Conservation (phyloP, 768 basidiomycete genomes). For the Gelatoporia subvermispora region DNA sequence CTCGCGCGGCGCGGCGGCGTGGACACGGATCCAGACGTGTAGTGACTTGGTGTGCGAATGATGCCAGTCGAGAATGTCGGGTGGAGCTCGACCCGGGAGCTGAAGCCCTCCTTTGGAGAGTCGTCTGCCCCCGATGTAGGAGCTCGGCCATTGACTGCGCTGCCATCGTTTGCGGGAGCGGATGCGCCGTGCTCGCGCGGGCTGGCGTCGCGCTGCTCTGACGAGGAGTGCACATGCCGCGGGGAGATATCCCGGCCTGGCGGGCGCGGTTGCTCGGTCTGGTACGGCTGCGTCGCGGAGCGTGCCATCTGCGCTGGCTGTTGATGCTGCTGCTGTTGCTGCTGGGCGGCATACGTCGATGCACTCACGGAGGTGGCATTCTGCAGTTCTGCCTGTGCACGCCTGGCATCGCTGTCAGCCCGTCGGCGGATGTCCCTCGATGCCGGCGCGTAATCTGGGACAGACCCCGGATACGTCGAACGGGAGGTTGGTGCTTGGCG, state of each 20-base stretch:
- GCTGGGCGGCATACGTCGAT: slow-evolving; percentile 8
- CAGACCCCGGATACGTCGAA: no score
- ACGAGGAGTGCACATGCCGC: slow-evolving; percentile 9
- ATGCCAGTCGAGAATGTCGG: slow-evolving; percentile 68
- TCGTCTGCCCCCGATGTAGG: no score
- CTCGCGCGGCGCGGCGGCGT: slow-evolving; percentile 7
- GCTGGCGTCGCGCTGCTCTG: slow-evolving; percentile 1
- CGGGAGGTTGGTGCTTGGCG: background rate
- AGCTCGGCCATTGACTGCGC: no score
- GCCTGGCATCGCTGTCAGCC: background rate
- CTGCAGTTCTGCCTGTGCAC: no score
- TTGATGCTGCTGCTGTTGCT: slow-evolving; percentile 3
- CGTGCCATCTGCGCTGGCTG: slow-evolving; percentile 2
- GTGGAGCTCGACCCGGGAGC: slow-evolving; percentile 46
- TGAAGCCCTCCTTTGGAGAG: slow-evolving; percentile 35
- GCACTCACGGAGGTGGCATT: background rate
- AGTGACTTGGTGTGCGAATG: slow-evolving; percentile 65
- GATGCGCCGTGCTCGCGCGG: no score
- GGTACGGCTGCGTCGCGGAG: slow-evolving; percentile 1
- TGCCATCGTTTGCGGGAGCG: no score
- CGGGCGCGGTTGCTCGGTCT: slow-evolving; percentile 3
- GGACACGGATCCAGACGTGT: slow-evolving; percentile 22
- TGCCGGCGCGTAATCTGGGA: background rate
- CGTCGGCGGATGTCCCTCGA: background rate
- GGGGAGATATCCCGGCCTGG: slow-evolving; percentile 8